These are phyloP conservation scores for Niveomyces coronatus DNA, from an alignment of 2,329 filamentous ascomycete genomes.

Conservation along the genomic window DNA sequence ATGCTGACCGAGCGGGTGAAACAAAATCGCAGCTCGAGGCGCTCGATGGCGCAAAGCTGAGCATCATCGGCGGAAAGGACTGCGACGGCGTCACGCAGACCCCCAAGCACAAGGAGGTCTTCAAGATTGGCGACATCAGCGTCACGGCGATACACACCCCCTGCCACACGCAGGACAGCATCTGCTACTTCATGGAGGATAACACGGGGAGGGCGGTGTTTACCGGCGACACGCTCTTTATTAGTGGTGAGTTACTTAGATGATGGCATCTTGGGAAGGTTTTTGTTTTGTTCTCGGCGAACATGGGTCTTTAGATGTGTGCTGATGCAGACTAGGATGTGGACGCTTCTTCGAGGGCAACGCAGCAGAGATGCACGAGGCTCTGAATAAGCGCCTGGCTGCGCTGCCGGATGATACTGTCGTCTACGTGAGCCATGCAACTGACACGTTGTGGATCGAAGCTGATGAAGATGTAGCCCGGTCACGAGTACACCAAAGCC, in stretches of 20 bases:
- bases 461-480: conserved; percentile 55
- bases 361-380: conserved; percentile 82
- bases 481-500: conserved; percentile 95
- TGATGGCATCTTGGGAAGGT: no score
- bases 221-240: conserved; percentile 93
- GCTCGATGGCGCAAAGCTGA: conserved; percentile 49
- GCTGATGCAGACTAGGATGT: conserved; percentile 49
- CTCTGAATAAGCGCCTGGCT: conserved; percentile 76
- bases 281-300: conserved; percentile 4
- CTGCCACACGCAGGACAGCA: conserved; percentile 96
- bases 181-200: conserved; percentile 89
- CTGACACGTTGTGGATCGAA: not conserved
- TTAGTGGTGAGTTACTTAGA: conserved; percentile 58
- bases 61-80: conserved; percentile 80
- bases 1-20: no score
- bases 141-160: conserved; percentile 89
- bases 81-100: conserved; percentile 72
- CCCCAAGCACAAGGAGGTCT: conserved; percentile 63
- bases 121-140: conserved; percentile 73
- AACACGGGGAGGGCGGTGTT: conserved; percentile 69
- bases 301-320: not conserved
- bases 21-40: conserved; percentile 23
- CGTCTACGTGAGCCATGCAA: conserved; percentile 58
- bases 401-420: conserved; percentile 79
- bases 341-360: conserved; percentile 93